Percentiles rank a stretch among this genome's conserved stretches.
Evolutionary conservation across 805 yeast species (phyloP).

Genomic region (Candida ficus): DNA sequence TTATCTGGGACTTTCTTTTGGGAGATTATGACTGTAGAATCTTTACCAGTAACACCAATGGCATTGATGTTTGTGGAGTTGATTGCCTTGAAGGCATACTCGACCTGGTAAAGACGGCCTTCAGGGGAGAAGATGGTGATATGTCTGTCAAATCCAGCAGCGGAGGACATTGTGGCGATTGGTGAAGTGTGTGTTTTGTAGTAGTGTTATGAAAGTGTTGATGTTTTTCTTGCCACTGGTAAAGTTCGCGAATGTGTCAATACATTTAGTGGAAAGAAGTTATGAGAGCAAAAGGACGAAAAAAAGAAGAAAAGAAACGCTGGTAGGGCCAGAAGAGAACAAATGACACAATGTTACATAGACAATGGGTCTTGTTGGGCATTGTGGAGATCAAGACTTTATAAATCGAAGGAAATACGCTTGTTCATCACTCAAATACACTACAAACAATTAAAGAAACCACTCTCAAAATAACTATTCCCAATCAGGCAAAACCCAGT

Average conservation of each 20-base stretch:
- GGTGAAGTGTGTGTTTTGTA: no score
- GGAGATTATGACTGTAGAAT: conserved; percentile 80
- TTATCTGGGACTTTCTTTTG: conserved; percentile 97
- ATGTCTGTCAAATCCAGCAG: conserved; percentile 98
- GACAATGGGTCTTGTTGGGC: no score
- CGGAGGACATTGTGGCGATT: conserved; percentile 35
- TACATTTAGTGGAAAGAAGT: neutral
- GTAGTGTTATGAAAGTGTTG: neutral
- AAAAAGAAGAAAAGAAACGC: no score
- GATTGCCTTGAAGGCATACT: conserved; percentile 96
- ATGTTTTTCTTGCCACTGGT: neutral
- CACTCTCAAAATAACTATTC: no score
- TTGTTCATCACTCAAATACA: no score
- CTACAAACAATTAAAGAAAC: no score
- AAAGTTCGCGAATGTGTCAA: neutral
- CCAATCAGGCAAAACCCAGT: no score
- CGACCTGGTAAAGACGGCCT: conserved; percentile 96
- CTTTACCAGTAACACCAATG: conserved; percentile 80
- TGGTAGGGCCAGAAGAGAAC: no score
- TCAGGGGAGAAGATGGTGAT: conserved; percentile 98
- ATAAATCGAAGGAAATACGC: no score
- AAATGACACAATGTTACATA: no score
- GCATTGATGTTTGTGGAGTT: conserved; percentile 89
- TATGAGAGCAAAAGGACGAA: neutral
- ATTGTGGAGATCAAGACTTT: no score